Evolutionary conservation across 2,329 filamentous ascomycete species (phyloP).

Genomic region (Trichoderma sp.): DNA sequence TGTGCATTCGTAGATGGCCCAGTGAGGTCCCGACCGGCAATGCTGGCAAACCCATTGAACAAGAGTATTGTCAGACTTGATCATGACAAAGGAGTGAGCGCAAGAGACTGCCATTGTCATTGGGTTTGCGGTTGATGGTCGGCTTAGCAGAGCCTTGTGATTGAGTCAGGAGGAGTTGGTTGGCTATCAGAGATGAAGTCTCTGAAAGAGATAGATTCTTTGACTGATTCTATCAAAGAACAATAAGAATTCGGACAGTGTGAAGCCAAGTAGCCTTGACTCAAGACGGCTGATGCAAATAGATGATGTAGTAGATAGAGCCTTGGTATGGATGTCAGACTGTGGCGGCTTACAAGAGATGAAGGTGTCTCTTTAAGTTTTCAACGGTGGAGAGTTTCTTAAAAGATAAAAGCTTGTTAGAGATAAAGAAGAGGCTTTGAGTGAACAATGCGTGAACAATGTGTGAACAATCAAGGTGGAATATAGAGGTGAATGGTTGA

Average conservation of each 20-base stretch:
- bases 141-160: not conserved
- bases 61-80: slow-evolving; percentile 67
- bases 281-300: not conserved
- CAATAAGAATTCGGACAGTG: not conserved
- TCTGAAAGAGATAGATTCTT: not conserved
- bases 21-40: slow-evolving; percentile 65
- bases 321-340: not conserved
- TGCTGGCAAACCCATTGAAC: slow-evolving; percentile 67
- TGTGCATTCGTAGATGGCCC: slow-evolving; percentile 68
- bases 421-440: not conserved
- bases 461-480: not conserved
- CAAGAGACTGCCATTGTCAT: slow-evolving; percentile 55
- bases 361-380: slow-evolving; percentile 6
- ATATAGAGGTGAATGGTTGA: not conserved
- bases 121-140: not conserved
- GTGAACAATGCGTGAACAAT: not conserved
- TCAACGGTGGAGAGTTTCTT: not conserved
- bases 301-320: not conserved
- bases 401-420: not conserved
- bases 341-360: slow-evolving; percentile 16
- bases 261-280: not conserved
- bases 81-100: slow-evolving; percentile 63
- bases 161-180: not conserved
- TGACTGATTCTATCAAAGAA: not conserved
- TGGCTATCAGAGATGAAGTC: not conserved